Conservation (phyloP, 192 early-diverging fungal genomes). For the Linnemannia exigua region DNA sequence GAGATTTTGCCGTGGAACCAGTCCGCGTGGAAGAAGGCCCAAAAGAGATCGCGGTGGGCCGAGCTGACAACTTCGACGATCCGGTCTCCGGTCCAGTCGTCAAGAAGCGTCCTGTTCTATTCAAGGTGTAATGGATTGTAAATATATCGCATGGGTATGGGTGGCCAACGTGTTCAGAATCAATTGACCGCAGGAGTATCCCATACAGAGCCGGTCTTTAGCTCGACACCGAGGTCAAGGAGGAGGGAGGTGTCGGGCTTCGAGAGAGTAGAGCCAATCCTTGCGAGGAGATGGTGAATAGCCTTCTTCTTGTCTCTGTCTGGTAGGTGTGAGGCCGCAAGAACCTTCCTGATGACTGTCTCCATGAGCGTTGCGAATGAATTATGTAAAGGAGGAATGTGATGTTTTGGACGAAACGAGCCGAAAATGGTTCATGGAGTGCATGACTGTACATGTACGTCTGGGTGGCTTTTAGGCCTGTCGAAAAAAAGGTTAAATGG, state of each 20-base stretch:
- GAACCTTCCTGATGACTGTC: slow-evolving; percentile 38
- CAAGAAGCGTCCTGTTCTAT: slow-evolving; percentile 15
- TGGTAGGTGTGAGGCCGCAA: slow-evolving; percentile 15
- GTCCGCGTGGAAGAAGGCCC: slow-evolving; percentile 17
- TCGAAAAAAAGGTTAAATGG: not conserved
- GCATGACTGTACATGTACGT: not conserved
- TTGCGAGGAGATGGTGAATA: slow-evolving; percentile 23
- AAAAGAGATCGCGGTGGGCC: slow-evolving; percentile 22
- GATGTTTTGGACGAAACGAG: not conserved
- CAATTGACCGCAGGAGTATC: not conserved
- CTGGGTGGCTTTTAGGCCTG: slow-evolving; percentile 16
- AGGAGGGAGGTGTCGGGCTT: slow-evolving; percentile 30
- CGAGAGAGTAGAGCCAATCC: not conserved
- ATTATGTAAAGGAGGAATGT: not conserved
- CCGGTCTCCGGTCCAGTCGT: slow-evolving; percentile 26
- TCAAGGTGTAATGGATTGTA: not conserved
- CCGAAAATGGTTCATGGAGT: not conserved
- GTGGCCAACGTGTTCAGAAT: not conserved
- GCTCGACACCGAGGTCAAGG: slow-evolving; percentile 28
- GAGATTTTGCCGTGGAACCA: slow-evolving; percentile 23
- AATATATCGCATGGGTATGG: not conserved
- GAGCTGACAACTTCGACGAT: slow-evolving; percentile 30
- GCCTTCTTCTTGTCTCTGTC: slow-evolving; percentile 19
- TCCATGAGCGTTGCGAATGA: slow-evolving; percentile 21
- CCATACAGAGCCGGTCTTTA: slow-evolving; percentile 22